Conservation (phyloP, 257 asterid genomes). For the Paraleonurus japonicus region DNA sequence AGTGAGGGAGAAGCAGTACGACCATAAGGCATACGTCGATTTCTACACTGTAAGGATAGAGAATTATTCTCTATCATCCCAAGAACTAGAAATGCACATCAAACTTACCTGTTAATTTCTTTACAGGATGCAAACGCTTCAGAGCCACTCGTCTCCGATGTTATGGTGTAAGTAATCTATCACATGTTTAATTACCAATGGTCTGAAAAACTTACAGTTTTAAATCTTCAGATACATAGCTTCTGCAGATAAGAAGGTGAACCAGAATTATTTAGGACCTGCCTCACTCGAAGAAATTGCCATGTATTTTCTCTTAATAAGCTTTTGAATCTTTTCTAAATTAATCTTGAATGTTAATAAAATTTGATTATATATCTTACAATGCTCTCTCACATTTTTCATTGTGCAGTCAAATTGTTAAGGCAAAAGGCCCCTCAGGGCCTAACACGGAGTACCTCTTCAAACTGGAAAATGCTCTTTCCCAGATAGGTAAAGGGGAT, state of each 20-base stretch:
- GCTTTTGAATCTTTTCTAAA: background rate
- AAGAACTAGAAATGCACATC: background rate
- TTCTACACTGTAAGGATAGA: slow-evolving; percentile 65
- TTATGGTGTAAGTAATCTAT: slow-evolving; percentile 71
- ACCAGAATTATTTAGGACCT: slow-evolving; percentile 84
- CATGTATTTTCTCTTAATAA: slow-evolving; percentile 37
- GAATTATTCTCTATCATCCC: background rate
- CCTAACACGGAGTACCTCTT: slow-evolving; percentile 92
- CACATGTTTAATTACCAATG: slow-evolving; percentile 8
- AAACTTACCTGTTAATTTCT: background rate
- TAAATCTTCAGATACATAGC: slow-evolving; percentile 64
- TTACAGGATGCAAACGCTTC: slow-evolving; percentile 59
- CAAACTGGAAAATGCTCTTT: slow-evolving; percentile 80
- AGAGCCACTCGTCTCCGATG: slow-evolving; percentile 59
- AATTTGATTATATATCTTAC: background rate
- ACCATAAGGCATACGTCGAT: slow-evolving; percentile 71
- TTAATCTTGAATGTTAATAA: background rate
- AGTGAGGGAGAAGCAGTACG: slow-evolving; percentile 98
- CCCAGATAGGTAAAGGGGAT: slow-evolving; percentile 50
- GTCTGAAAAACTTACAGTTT: slow-evolving; percentile 11
- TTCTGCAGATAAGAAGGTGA: slow-evolving; percentile 71
- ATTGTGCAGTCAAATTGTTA: slow-evolving; percentile 71
- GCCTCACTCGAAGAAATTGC: slow-evolving; percentile 86
- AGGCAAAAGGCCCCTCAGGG: slow-evolving; percentile 96
- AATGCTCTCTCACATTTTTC: background rate